A percentile compares a stretch with the other conserved stretches of the same genome.
Conservation (phyloP, 2,329 filamentous ascomycete genomes). For the Aspergillus sp. region DNA sequence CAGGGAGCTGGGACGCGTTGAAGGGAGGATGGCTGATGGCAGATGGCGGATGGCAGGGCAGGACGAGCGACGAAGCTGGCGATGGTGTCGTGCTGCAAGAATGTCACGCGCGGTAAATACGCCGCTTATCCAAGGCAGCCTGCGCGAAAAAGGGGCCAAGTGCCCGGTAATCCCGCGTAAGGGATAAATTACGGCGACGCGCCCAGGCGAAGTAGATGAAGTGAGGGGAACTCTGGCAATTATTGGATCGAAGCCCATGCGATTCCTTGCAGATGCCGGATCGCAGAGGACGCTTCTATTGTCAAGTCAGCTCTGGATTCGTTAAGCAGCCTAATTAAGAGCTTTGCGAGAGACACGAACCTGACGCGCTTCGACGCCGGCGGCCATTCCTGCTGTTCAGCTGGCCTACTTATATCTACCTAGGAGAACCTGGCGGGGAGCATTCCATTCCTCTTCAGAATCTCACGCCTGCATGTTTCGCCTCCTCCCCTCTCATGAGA, state of each 20-base stretch:
- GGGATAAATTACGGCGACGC: neutral
- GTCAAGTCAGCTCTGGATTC: conserved; percentile 2
- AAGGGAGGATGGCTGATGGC: conserved; percentile 21
- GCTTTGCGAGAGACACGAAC: conserved; percentile 18
- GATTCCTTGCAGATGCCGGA: conserved; percentile 17
- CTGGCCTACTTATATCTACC: conserved; percentile 11
- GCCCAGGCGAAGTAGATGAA: conserved; percentile 2
- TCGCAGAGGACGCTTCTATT: conserved; percentile 1
- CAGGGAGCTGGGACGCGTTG: conserved; percentile 25
- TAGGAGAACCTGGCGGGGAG: neutral
- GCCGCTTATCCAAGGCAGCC: neutral
- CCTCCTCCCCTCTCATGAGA: conserved; percentile 2
- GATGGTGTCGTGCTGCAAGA: conserved; percentile 11
- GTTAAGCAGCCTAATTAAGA: neutral
- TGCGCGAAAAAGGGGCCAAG: neutral
- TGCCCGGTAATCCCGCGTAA: neutral
- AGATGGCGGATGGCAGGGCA: too few relatives aligned
- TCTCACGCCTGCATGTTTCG: conserved; percentile 21
- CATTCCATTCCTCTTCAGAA: conserved; percentile 14
- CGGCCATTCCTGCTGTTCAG: conserved; percentile 7
- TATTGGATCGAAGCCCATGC: conserved; percentile 14
- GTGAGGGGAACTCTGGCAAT: conserved; percentile 19
- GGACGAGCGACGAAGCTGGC: neutral
- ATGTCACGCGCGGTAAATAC: conserved; percentile 10
- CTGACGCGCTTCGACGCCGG: conserved; percentile 16